Evolutionary conservation across 768 basidiomycete species (phyloP).

Genomic region (Lentinula edodes): DNA sequence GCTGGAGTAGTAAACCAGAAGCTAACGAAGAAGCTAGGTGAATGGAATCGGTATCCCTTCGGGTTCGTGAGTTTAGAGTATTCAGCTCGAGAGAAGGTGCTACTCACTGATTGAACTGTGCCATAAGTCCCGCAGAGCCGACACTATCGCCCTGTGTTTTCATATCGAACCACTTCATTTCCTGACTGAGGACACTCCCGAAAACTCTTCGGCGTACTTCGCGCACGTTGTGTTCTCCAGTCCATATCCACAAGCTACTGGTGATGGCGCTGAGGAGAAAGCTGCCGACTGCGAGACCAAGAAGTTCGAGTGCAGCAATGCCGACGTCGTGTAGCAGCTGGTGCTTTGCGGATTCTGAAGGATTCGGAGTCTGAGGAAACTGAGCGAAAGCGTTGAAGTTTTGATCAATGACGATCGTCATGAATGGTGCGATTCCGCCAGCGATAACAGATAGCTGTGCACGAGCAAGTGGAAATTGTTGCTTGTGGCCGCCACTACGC

Average conservation of each 20-base stretch:
- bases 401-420: slow-evolving; percentile 78
- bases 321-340: slow-evolving; percentile 53
- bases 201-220: slow-evolving; percentile 67
- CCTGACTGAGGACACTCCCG: slow-evolving; percentile 55
- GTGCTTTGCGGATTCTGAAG: slow-evolving; percentile 36
- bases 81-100: background rate
- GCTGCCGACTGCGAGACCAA: slow-evolving; percentile 60
- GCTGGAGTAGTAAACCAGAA: slow-evolving; percentile 72
- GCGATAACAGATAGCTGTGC: slow-evolving; percentile 69
- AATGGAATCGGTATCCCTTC: slow-evolving; percentile 96
- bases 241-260: slow-evolving; percentile 79
- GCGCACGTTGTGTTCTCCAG: slow-evolving; percentile 76
- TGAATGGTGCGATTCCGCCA: slow-evolving; percentile 77
- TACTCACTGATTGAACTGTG: background rate
- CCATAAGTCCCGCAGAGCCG: slow-evolving; percentile 6
- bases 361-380: slow-evolving; percentile 26
- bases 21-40: slow-evolving; percentile 79
- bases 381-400: slow-evolving; percentile 74
- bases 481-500: slow-evolving; percentile 88
- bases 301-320: slow-evolving; percentile 56
- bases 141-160: background rate
- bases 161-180: slow-evolving; percentile 89
- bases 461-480: slow-evolving; percentile 84
- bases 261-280: slow-evolving; percentile 71
- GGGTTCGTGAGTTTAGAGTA: background rate